phyloP scores from a whole-genome alignment of 1,284 basidiomycete genomes.

The Chondrostereum purpureum region DNA sequence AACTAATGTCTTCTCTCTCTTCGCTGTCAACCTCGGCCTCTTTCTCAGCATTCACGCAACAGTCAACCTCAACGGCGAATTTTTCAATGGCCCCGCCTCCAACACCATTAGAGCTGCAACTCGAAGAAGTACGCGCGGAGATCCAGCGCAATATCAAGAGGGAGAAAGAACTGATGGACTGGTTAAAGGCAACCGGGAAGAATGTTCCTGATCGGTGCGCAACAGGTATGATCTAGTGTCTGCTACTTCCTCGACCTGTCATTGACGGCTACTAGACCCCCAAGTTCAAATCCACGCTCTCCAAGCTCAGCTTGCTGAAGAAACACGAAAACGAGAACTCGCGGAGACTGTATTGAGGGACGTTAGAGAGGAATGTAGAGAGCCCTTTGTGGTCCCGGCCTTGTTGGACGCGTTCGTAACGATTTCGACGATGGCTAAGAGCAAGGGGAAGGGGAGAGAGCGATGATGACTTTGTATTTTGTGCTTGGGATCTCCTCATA shows the following conservation, averaged over 20 bases:
- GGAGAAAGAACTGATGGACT: background rate
- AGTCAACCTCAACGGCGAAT: too few species aligned
- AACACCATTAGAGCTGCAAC: background rate
- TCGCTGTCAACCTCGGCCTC: background rate
- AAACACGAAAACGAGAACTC: slow-evolving; percentile 25
- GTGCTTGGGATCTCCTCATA: too few species aligned
- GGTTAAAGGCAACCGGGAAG: background rate
- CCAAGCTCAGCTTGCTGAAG: slow-evolving; percentile 23
- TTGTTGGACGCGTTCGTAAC: slow-evolving; percentile 38
- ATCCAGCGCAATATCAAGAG: background rate
- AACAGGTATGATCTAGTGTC: background rate
- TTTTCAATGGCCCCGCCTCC: background rate
- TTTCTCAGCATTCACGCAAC: too few species aligned
- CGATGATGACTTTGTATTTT: too few species aligned
- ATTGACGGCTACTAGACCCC: background rate
- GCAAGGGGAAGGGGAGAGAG: too few species aligned
- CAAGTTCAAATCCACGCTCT: slow-evolving; percentile 9
- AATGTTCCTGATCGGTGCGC: background rate
- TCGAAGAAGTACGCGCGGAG: background rate
- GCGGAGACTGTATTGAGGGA: slow-evolving; percentile 32
- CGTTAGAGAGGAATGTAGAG: slow-evolving; percentile 32
- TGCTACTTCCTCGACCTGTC: background rate
- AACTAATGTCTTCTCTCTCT: background rate
- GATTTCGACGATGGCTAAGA: slow-evolving; percentile 9
- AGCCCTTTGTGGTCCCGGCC: slow-evolving; percentile 43